These are phyloP conservation scores for Dioszegia crocea DNA, from an alignment of 768 basidiomycete genomes.

Conservation along the genomic window DNA sequence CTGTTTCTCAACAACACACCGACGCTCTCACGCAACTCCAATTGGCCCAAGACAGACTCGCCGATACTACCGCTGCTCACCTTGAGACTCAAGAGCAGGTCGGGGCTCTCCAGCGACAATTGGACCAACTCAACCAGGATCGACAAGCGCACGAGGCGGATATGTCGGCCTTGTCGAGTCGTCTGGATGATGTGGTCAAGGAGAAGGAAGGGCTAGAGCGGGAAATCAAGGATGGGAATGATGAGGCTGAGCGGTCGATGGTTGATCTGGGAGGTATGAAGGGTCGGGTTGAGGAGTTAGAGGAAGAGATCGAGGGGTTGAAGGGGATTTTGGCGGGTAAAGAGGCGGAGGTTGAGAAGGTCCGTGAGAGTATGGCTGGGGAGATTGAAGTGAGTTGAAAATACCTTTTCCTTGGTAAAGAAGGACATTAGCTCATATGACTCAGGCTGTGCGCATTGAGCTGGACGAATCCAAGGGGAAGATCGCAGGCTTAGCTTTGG, in stretches of 20 bases:
- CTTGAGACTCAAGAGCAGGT: background rate
- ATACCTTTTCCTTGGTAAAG: background rate
- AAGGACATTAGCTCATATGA: background rate
- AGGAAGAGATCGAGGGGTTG: slow-evolving; percentile 8
- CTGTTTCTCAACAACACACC: background rate
- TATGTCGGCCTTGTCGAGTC: background rate
- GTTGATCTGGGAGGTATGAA: background rate
- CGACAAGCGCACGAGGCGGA: background rate
- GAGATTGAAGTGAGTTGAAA: background rate
- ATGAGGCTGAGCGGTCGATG: background rate
- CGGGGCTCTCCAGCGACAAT: slow-evolving; percentile 1
- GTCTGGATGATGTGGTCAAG: slow-evolving; percentile 2
- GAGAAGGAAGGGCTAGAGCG: slow-evolving; percentile 5
- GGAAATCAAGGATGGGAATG: background rate
- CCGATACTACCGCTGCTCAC: background rate
- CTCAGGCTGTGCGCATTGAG: background rate
- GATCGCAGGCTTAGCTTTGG: background rate
- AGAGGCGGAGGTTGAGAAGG: background rate
- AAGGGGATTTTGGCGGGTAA: background rate
- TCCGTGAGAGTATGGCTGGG: background rate
- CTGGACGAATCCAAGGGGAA: background rate
- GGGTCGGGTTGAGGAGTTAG: background rate
- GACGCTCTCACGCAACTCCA: slow-evolving; percentile 9
- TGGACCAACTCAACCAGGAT: background rate
- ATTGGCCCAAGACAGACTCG: slow-evolving; percentile 13